Base-by-base conservation (phyloP, 371 early-diverging fungal species). In the Rhizomucor pusillus region DNA sequence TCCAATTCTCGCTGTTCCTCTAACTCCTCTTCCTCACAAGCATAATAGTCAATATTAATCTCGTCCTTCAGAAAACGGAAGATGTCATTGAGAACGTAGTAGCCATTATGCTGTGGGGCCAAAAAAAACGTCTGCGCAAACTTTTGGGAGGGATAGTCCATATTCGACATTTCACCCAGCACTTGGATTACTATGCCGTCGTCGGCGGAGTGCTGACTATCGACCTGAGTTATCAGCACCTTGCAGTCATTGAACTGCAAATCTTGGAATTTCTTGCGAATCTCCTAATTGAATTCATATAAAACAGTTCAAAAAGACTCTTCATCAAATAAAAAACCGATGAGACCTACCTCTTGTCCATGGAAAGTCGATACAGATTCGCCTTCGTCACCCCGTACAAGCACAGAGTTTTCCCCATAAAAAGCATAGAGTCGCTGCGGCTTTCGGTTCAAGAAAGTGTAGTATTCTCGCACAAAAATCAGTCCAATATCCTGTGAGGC, bases 401-500 rank as follows among this genome's bases (percentile, higher is more conserved):
- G 81, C 22, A 65, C 69, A 11, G 93, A 91, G 59, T 88, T 77
- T 62, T 81, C 81, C 64, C 76, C 81, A 78, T 94, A 95, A 73
- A 94, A 94, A 64, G 80, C 80, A 74, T 94, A 90, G 14, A 95
- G 81, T 36, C 80, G 74, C 39, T 72, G 52, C 13, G 94, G 93
- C n/a, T 90, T 86, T 66, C 83, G 86, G 83, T 88, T 90, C 71
- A 95, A 59, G 64, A 90, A 84, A 20, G 91, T 91, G 79, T 95
- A 95, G 73, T 92, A 95, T 62, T 94, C 88, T 64, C 90, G 89
- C 47, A 92, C 94, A 76, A 95, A 95, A 62, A 91, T 75, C 84
- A 89, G 87, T 29, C 93, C 93, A 46, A 95, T 85, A 62, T 92
- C 90, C 59, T 77, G 79, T 23, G 80, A 54, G 13, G 50, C 47